Evolutionary conservation across 2,329 filamentous ascomycete genomes (phyloP).

Genomic region (Colletotrichum sp.): DNA sequence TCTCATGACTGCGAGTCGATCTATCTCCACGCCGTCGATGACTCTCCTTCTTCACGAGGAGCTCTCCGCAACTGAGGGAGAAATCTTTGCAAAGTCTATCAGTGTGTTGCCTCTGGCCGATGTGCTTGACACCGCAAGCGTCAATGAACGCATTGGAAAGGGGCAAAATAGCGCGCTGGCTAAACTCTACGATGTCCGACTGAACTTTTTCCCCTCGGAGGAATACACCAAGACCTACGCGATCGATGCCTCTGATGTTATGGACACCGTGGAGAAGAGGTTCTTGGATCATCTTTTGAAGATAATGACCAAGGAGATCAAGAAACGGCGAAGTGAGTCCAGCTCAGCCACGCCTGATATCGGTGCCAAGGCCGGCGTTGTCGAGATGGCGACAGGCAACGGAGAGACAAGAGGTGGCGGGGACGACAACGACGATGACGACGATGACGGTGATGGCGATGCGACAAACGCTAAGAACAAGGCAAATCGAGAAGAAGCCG

Average conservation of each 20-base stretch:
- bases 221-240: conserved; percentile 90
- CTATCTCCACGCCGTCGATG: conserved; percentile 92
- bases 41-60: conserved; percentile 79
- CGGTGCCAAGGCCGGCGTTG: conserved; percentile 55
- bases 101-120: conserved; percentile 84
- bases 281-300: conserved; percentile 76
- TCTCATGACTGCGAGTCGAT: conserved; percentile 91
- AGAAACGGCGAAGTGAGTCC: conserved; percentile 72
- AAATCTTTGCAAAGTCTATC: conserved; percentile 89
- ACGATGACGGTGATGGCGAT: conserved; percentile 80
- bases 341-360: conserved; percentile 80
- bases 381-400: conserved; percentile 50
- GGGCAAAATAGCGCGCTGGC: conserved; percentile 73
- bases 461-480: conserved; percentile 76
- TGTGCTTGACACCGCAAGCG: conserved; percentile 79
- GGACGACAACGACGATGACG: conserved; percentile 69
- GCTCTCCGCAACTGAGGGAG: conserved; percentile 69
- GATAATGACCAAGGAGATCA: conserved; percentile 78
- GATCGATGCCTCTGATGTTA: conserved; percentile 78
- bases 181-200: conserved; percentile 82
- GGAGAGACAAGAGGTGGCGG: conserved; percentile 46
- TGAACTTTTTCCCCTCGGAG: conserved; percentile 82
- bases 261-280: conserved; percentile 78
- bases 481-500: conserved; percentile 78
- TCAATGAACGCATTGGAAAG: conserved; percentile 79